A percentile compares a stretch with the other conserved stretches of the same genome.
phyloP scores from a whole-genome alignment of 495 filamentous ascomycete species.

The Aspergillus saccharolyticus region DNA sequence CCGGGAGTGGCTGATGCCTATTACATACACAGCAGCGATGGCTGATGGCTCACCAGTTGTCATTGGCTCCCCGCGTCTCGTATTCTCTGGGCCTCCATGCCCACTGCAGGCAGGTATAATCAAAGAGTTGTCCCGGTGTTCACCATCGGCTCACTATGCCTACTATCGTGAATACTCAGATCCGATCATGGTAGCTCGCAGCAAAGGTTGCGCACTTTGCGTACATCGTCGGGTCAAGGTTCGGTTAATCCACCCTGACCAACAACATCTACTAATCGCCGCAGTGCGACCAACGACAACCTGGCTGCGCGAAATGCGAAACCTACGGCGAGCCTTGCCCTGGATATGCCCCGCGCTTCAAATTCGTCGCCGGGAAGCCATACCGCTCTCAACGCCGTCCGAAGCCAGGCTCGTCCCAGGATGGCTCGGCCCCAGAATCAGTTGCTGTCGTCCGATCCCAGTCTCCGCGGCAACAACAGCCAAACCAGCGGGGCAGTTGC shows the following conservation, averaged over 20 bases:
- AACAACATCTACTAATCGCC: conserved; percentile 1
- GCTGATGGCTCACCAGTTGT: conserved; percentile 5
- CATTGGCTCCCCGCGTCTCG: not conserved
- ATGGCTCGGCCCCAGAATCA: not conserved
- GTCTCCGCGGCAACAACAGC: not conserved
- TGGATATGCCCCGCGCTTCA: conserved; percentile 32
- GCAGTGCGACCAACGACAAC: conserved; percentile 31
- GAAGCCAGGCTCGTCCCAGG: not conserved
- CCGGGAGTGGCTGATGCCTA: not conserved
- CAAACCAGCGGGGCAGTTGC: not conserved
- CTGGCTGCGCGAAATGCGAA: conserved; percentile 31
- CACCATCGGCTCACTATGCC: not conserved
- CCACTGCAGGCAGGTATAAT: too few relatives aligned
- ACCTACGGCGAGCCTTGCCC: conserved; percentile 32
- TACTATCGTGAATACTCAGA: not conserved
- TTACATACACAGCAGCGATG: not conserved
- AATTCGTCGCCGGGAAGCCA: conserved; percentile 32
- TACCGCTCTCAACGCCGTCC: conserved; percentile 22
- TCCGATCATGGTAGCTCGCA: conserved; percentile 42
- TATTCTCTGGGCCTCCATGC: not conserved
- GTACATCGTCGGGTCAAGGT: conserved; percentile 34
- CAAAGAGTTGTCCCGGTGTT: too few relatives aligned
- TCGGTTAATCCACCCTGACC: conserved; percentile 7
- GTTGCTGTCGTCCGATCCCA: not conserved
- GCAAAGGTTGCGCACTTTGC: conserved; percentile 49